Base-by-base conservation (phyloP, 2,329 filamentous ascomycete species). In the Davidsoniella neocaledoniae region DNA sequence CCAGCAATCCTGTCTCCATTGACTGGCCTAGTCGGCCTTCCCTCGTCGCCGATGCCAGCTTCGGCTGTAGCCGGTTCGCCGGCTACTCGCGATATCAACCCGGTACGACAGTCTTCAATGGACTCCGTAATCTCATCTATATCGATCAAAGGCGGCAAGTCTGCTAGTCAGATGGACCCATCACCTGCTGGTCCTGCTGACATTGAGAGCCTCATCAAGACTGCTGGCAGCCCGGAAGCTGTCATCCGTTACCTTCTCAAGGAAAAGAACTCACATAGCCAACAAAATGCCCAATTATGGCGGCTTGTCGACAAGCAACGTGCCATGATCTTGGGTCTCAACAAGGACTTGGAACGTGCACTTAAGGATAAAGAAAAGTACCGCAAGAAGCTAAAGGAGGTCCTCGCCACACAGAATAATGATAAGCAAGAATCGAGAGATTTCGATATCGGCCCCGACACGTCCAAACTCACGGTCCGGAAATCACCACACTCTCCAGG, bases 341-440 rank as follows among this genome's bases (percentile, higher is more conserved):
- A 96, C 61, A 94, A 91, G 63, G 91, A 98, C 61, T 69, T 98
- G 10, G 90, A 96, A 64, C 78, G 85, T 48, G 80, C 88, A 1
- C 65, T 94, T 55, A 94, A 94, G 62, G 91, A 96, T 57, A 95
- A 95, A 65, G 90, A 96, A 56, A 82, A 83, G 58, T 96, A 96
- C 61, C 79, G 85, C 58, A 88, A 82, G 63, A 94, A 91, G 64
- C 63, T 94, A 41, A 94, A 94, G 64, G 88, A 96, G 50, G 64
- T 76, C 7, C 63, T 79, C 58, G 63, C 70, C 0, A 37, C 37
- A 29, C 50, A 52, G 40, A 33, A 48, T 21, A 48, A 49, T 17
- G 38, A 38, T 4, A 48, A n/a, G 10, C 45, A 50, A 29, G 46
- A 49, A 14, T 42, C 44, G 5, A 37, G 36, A 36, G 48, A 53